Conservation (phyloP, 305 asterid genomes). For the Fraxinus nigra region DNA sequence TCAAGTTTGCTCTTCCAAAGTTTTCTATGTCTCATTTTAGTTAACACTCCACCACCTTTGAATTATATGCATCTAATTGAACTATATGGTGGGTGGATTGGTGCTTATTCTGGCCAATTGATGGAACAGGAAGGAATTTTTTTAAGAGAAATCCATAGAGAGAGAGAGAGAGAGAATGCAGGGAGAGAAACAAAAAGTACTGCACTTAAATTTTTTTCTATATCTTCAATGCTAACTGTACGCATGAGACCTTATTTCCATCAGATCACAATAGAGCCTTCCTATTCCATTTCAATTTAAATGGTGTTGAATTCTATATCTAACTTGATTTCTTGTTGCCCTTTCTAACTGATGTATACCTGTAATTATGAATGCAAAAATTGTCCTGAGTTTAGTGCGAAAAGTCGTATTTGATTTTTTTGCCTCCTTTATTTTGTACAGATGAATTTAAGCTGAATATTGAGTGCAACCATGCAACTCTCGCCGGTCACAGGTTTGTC, state of each 20-base stretch:
- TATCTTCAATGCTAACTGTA: not conserved
- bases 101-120: not conserved
- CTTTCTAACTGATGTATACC: not conserved
- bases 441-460: constrained; percentile 81
- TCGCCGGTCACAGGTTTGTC: constrained; percentile 90
- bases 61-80: not conserved
- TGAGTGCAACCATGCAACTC: constrained; percentile 97
- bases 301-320: not conserved
- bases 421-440: constrained; percentile 21
- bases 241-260: not conserved
- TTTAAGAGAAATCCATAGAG: not conserved
- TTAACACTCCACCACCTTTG: not conserved
- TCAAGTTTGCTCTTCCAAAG: not conserved
- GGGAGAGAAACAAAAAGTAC: not conserved
- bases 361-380: not conserved
- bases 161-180: too few relatives aligned
- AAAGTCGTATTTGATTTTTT: not conserved
- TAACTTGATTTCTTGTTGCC: not conserved
- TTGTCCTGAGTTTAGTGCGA: not conserved
- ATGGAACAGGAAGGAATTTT: not conserved
- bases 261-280: not conserved
- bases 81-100: not conserved
- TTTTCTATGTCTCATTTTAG: not conserved
- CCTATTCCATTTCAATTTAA: not conserved
- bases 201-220: too few relatives aligned